Evolutionary conservation across 306 rosid genomes (phyloP).

Genomic region (Morella rubra): DNA sequence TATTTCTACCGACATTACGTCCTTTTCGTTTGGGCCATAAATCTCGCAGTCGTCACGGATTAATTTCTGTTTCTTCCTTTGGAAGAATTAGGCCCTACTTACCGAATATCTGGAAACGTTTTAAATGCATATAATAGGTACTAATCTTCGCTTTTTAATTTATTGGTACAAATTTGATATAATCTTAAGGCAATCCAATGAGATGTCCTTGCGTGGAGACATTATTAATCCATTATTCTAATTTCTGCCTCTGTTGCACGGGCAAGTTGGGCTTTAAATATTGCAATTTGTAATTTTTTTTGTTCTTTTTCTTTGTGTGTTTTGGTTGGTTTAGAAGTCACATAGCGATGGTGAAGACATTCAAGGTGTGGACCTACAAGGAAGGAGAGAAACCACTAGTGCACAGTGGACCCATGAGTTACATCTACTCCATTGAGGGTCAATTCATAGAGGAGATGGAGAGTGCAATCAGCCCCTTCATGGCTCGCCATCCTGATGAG

Average conservation of each 20-base stretch:
- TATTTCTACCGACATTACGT: not conserved
- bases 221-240: too few relatives aligned
- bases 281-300: not conserved
- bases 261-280: not conserved
- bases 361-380: conserved; percentile 60
- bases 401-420: conserved; percentile 60
- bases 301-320: not conserved
- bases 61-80: not conserved
- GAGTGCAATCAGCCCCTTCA: conserved; percentile 30
- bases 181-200: too few relatives aligned
- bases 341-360: conserved; percentile 58
- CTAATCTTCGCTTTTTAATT: too few relatives aligned
- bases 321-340: conserved; percentile 45
- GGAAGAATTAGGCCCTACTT: not conserved
- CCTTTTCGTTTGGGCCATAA: not conserved
- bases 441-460: conserved; percentile 71
- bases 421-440: conserved; percentile 71
- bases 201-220: too few relatives aligned
- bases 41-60: not conserved
- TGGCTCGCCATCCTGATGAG: conserved; percentile 43
- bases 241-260: not conserved
- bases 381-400: conserved; percentile 62
- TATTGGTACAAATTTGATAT: too few relatives aligned
- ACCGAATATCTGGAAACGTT: not conserved
- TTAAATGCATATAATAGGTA: too few relatives aligned